Percentiles rank a stretch among this genome's conserved stretches.
phyloP scores from a whole-genome alignment of 441 rosid species.

The Flueggea neowawraea region DNA sequence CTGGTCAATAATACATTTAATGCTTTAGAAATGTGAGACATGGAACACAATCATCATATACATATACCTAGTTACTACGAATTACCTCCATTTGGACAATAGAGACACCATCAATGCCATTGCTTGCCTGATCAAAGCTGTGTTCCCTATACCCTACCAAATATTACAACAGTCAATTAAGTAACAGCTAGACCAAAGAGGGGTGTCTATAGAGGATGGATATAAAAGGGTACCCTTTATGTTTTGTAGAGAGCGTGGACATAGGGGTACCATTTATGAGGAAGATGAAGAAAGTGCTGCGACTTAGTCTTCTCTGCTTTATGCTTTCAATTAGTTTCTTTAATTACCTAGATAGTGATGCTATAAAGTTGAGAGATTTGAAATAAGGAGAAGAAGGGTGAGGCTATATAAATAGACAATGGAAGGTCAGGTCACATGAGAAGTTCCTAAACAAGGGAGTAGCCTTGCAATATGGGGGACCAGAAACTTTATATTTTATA shows the following conservation, averaged over 20 bases:
- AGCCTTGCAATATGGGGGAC: no score
- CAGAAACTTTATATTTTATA: no score
- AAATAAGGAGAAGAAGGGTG: no score
- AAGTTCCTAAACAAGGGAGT: no score
- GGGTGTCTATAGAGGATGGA: neutral
- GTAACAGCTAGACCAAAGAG: neutral
- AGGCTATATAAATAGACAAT: no score
- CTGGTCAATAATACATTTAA: constrained; percentile 1
- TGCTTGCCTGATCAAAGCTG: constrained; percentile 5
- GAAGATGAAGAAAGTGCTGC: constrained; percentile 28
- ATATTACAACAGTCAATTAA: neutral
- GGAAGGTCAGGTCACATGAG: no score
- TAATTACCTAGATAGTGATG: no score
- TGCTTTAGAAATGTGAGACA: neutral
- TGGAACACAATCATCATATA: constrained; percentile 21
- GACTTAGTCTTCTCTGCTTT: constrained; percentile 36
- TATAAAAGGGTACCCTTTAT: constrained; percentile 31
- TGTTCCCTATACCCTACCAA: constrained; percentile 30
- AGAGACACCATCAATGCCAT: constrained; percentile 17
- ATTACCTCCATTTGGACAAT: constrained; percentile 17
- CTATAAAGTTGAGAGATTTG: no score
- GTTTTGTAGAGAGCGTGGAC: constrained; percentile 23
- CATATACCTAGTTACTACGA: constrained; percentile 23
- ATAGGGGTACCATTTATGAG: no score
- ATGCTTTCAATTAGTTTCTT: constrained; percentile 19